A percentile compares a stretch with the other conserved stretches of the same genome.
Evolutionary conservation across 495 filamentous ascomycete species (phyloP).

Genomic region (Cenococcum geophilum): DNA sequence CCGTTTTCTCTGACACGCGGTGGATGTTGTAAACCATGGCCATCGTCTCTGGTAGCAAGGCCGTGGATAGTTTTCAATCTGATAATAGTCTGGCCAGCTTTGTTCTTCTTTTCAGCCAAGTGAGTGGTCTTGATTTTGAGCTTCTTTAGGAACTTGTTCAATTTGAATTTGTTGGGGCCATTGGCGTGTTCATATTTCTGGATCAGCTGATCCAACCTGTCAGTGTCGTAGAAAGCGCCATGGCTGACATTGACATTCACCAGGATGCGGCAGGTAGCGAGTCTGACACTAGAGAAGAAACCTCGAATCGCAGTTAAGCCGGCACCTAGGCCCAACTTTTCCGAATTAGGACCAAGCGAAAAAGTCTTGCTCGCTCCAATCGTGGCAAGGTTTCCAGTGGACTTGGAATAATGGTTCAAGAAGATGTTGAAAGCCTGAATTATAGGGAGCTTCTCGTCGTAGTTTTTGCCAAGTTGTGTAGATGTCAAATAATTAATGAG

Average conservation of each 20-base stretch:
- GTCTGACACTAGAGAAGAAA: constrained; percentile 44
- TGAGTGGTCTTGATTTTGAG: constrained; percentile 15
- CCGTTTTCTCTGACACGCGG: constrained; percentile 16
- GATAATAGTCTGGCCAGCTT: constrained; percentile 8
- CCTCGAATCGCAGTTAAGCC: constrained; percentile 44
- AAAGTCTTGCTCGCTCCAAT: constrained; percentile 27
- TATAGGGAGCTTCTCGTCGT: constrained; percentile 25
- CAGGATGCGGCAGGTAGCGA: constrained; percentile 37
- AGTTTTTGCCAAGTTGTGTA: constrained; percentile 15
- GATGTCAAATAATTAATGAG: constrained; percentile 37
- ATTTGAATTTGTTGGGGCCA: neutral
- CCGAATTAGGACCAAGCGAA: constrained; percentile 23
- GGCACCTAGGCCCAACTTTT: constrained; percentile 30
- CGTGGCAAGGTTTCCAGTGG: constrained; percentile 12
- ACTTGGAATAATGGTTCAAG: constrained; percentile 35
- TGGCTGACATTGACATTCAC: constrained; percentile 46
- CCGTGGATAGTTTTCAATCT: constrained; percentile 23
- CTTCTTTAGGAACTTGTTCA: constrained; percentile 15
- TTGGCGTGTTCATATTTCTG: neutral
- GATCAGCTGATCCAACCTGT: constrained; percentile 23
- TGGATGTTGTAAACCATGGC: constrained; percentile 13
- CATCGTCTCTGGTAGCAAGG: constrained; percentile 24
- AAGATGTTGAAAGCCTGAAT: constrained; percentile 52
- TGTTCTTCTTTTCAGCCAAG: constrained; percentile 9
- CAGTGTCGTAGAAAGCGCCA: constrained; percentile 40